Conservation (phyloP, 2,329 filamentous ascomycete genomes). For the Helicocarpus griseus region DNA sequence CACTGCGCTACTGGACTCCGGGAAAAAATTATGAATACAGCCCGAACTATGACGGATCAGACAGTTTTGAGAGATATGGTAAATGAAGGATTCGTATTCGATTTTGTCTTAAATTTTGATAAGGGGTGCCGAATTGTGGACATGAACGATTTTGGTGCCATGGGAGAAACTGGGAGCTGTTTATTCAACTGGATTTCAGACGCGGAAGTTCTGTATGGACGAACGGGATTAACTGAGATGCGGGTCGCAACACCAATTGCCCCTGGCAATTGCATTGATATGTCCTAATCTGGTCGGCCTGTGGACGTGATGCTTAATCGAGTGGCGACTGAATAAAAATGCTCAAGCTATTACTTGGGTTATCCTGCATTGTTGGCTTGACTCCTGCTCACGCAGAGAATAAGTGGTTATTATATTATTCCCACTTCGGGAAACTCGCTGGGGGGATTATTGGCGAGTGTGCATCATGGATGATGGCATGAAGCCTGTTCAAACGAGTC, state of each 20-base stretch:
- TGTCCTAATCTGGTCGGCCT: background rate
- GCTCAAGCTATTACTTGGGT: background rate
- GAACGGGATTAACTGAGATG: slow-evolving; percentile 22
- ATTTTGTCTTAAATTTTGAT: slow-evolving; percentile 30
- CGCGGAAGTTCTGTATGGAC: slow-evolving; percentile 28
- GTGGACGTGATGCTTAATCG: background rate
- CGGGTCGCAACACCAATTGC: slow-evolving; percentile 12
- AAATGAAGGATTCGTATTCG: slow-evolving; percentile 35
- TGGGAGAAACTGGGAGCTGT: slow-evolving; percentile 37
- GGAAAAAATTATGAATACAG: slow-evolving; percentile 18
- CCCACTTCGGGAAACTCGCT: too few species aligned
- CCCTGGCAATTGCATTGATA: background rate
- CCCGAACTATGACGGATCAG: slow-evolving; percentile 13
- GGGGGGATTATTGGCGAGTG: too few species aligned
- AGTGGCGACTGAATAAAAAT: too few species aligned
- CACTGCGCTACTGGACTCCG: slow-evolving; percentile 15
- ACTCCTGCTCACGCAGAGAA: background rate
- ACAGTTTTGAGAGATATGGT: slow-evolving; percentile 20
- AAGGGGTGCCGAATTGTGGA: slow-evolving; percentile 29
- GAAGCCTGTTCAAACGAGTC: too few species aligned
- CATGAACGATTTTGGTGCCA: slow-evolving; percentile 37
- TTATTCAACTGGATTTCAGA: slow-evolving; percentile 39
- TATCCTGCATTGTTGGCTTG: slow-evolving; percentile 1
- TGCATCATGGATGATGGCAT: too few species aligned
- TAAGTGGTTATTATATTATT: too few species aligned